Evolutionary conservation across 495 filamentous ascomycete species (phyloP).

Genomic region (Xylaria acuta): DNA sequence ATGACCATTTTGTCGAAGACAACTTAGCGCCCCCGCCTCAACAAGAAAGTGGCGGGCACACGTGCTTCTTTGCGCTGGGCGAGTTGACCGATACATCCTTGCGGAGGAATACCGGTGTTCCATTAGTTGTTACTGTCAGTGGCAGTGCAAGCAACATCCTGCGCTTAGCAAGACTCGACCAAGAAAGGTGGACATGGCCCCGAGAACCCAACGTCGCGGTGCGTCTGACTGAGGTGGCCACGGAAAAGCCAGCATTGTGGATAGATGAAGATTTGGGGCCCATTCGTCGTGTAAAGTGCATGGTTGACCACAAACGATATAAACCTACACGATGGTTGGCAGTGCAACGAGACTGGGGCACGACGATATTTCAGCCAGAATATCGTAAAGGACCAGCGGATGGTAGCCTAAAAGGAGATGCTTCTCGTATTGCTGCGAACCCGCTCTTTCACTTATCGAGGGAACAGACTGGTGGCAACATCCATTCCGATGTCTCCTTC

Average conservation of each 20-base stretch:
- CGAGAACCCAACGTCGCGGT: slow-evolving; percentile 45
- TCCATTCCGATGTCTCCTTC: slow-evolving; percentile 77
- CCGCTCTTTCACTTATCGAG: slow-evolving; percentile 62
- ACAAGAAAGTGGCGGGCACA: slow-evolving; percentile 18
- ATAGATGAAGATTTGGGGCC: slow-evolving; percentile 56
- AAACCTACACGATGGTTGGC: slow-evolving; percentile 64
- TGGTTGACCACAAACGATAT: slow-evolving; percentile 54
- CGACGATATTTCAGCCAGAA: slow-evolving; percentile 66
- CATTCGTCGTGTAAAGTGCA: slow-evolving; percentile 73
- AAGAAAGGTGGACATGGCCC: slow-evolving; percentile 55
- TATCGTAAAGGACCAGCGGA: slow-evolving; percentile 37
- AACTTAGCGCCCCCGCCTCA: slow-evolving; percentile 25
- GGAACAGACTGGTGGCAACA: slow-evolving; percentile 59
- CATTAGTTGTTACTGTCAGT: slow-evolving; percentile 54
- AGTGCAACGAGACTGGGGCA: slow-evolving; percentile 63
- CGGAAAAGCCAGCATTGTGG: slow-evolving; percentile 60
- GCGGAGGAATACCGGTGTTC: slow-evolving; percentile 29
- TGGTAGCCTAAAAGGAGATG: slow-evolving; percentile 24
- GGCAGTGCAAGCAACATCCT: slow-evolving; percentile 61
- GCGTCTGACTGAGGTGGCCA: slow-evolving; percentile 40
- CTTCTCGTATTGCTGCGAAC: slow-evolving; percentile 67
- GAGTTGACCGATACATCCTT: slow-evolving; percentile 45
- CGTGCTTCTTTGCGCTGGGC: slow-evolving; percentile 44
- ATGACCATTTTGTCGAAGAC: slow-evolving; percentile 38
- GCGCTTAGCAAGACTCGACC: slow-evolving; percentile 50